Conservation (phyloP, 2,329 filamentous ascomycete genomes). For the Pyricularia sp. region DNA sequence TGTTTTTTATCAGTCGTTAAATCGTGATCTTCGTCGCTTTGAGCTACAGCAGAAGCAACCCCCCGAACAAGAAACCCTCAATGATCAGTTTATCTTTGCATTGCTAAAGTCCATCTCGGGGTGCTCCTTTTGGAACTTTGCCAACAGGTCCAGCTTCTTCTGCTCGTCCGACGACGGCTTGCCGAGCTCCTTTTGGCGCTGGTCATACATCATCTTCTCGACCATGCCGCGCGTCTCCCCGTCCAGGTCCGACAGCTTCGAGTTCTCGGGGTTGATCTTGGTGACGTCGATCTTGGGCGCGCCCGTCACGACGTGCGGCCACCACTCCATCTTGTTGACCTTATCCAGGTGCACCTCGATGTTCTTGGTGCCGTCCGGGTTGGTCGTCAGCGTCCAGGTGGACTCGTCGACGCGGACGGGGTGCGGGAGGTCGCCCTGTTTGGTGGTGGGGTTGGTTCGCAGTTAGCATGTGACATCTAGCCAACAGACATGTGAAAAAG, state of each 20-base stretch:
- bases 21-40: not conserved
- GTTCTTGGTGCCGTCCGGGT: conserved; percentile 50
- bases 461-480: not conserved
- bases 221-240: conserved; percentile 92
- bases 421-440: conserved; percentile 75
- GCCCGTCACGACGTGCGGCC: conserved; percentile 78
- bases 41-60: not conserved
- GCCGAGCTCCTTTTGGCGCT: conserved; percentile 90
- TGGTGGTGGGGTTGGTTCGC: not conserved
- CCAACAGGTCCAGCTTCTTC: conserved; percentile 86
- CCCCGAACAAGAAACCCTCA: not conserved
- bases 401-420: conserved; percentile 75
- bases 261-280: conserved; percentile 91
- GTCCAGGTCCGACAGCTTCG: conserved; percentile 84
- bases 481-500: not conserved
- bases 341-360: conserved; percentile 89
- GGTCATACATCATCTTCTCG: conserved; percentile 99
- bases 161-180: conserved; percentile 87
- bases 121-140: conserved; percentile 80
- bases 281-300: conserved; percentile 91
- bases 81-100: conserved; percentile 48
- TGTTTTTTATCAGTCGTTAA: not conserved
- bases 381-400: conserved; percentile 71
- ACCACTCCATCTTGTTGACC: conserved; percentile 96
- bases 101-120: conserved; percentile 66